These are phyloP conservation scores for Trichoderma atrobrunneum DNA, from an alignment of 2,329 filamentous ascomycete genomes.

Conservation along the genomic window DNA sequence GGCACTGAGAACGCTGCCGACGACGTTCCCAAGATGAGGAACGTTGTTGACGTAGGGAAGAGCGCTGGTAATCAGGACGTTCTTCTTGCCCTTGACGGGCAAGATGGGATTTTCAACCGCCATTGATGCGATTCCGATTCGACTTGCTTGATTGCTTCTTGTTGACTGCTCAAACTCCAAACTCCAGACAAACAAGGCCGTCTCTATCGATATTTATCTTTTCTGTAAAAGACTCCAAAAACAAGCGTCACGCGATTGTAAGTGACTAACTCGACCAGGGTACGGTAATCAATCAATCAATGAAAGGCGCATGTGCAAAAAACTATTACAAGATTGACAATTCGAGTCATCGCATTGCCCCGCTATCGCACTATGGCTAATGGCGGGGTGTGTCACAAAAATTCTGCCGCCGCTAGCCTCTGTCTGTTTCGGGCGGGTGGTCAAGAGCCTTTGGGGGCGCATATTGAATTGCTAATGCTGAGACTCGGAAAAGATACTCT, in stretches of 20 bases:
- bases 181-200: not conserved
- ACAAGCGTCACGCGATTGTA: not conserved
- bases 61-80: conserved; percentile 89
- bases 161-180: not conserved
- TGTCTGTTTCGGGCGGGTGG: not conserved
- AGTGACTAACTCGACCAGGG: conserved; percentile 3
- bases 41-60: conserved; percentile 75
- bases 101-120: conserved; percentile 44
- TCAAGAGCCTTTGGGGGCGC: not conserved
- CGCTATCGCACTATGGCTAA: conserved; percentile 13
- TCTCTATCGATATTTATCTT: not conserved
- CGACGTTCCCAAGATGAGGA: conserved; percentile 84
- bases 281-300: conserved; percentile 5
- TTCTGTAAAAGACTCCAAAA: not conserved
- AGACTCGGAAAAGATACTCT: not conserved
- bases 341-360: conserved; percentile 17
- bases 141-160: not conserved
- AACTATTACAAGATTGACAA: not conserved
- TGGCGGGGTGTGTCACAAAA: conserved; percentile 20
- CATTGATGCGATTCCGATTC: conserved; percentile 7
- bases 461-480: not conserved
- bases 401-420: conserved; percentile 16
- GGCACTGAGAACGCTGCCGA: conserved; percentile 82
- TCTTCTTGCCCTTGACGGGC: conserved; percentile 71
- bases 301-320: conserved; percentile 14